phyloP scores from a whole-genome alignment of 257 asterid genomes.

The Ophiorrhiza pumila region DNA sequence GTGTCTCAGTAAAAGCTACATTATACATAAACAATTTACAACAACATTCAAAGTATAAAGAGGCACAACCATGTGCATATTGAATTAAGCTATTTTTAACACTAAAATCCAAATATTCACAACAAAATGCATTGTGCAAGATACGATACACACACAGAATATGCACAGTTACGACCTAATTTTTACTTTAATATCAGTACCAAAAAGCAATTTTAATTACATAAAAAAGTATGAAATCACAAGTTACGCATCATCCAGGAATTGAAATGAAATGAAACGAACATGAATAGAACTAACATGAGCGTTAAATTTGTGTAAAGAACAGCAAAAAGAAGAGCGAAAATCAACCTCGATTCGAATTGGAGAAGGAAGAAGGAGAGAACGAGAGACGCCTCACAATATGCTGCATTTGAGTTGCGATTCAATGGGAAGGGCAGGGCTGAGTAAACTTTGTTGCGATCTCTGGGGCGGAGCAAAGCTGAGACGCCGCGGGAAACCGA shows the following conservation, averaged over 20 bases:
- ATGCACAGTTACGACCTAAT: neutral
- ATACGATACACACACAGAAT: neutral
- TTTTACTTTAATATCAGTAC: no score
- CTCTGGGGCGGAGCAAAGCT: constrained; percentile 1
- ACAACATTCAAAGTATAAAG: no score
- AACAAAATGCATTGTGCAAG: neutral
- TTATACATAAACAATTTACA: neutral
- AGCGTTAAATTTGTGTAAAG: neutral
- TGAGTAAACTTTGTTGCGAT: neutral
- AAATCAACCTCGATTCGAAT: neutral
- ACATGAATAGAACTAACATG: neutral
- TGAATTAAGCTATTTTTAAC: neutral
- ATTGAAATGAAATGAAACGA: neutral
- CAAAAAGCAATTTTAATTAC: no score
- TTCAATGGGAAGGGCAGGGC: neutral
- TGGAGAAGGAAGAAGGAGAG: neutral
- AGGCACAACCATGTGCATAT: neutral
- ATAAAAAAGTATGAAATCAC: neutral
- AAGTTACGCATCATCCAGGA: neutral
- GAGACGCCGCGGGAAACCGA: constrained; percentile 3
- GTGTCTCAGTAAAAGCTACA: constrained; percentile 19
- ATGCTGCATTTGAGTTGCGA: neutral
- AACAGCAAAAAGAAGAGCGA: neutral
- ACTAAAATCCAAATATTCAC: neutral
- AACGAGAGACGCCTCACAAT: constrained; percentile 10